These are phyloP conservation scores for Ettlia oleoabundans DNA, from an alignment of 139 green algal species.

Conservation along the genomic window DNA sequence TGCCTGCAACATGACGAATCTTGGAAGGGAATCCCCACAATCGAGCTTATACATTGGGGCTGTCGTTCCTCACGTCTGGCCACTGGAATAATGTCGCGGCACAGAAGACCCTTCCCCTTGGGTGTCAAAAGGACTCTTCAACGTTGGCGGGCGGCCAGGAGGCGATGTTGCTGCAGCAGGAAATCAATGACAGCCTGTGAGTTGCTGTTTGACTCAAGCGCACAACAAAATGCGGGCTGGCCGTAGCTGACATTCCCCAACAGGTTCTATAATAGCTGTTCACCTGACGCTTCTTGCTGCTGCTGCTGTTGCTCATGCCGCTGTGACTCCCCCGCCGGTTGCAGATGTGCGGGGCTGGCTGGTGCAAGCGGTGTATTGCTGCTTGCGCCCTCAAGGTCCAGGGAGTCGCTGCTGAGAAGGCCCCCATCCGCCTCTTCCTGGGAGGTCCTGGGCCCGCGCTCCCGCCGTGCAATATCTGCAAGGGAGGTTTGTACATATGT, in stretches of 20 bases:
- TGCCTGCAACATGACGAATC: too few species aligned
- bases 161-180: not conserved
- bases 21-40: too few species aligned
- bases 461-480: slow-evolving; percentile 16
- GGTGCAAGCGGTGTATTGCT: not conserved
- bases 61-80: too few species aligned
- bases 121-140: slow-evolving; percentile 5
- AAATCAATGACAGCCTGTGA: not conserved
- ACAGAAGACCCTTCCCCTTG: not conserved
- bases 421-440: not conserved
- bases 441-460: not conserved
- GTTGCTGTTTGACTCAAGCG: not conserved
- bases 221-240: not conserved
- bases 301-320: not conserved
- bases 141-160: not conserved
- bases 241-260: too few species aligned
- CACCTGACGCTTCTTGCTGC: not conserved
- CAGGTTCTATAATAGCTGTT: too few species aligned
- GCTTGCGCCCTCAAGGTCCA: not conserved
- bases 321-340: not conserved
- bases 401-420: slow-evolving; percentile 10
- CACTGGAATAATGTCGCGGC: not conserved
- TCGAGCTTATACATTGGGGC: too few species aligned
- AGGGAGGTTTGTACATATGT: too few species aligned
- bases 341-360: not conserved